Evolutionary conservation across 768 basidiomycete genomes (phyloP).

Genomic region (Vararia minispora): DNA sequence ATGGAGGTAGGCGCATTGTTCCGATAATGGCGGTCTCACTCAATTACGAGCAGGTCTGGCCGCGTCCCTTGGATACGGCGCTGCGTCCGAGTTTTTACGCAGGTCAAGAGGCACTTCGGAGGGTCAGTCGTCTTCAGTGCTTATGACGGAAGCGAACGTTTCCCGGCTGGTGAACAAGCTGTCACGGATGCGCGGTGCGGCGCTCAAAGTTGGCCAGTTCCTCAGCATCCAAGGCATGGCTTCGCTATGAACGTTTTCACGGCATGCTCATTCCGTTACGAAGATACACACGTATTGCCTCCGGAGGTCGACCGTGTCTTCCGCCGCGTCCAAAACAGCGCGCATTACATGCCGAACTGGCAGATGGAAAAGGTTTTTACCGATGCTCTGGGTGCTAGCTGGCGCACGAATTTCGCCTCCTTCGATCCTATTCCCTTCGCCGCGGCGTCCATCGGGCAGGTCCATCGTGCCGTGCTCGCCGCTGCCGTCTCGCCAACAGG

Average conservation of each 20-base stretch:
- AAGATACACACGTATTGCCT: slow-evolving; percentile 84
- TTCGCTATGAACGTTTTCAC: background rate
- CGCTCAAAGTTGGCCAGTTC: slow-evolving; percentile 94
- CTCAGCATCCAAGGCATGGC: slow-evolving; percentile 80
- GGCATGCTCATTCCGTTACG: background rate
- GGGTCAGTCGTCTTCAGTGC: slow-evolving; percentile 35
- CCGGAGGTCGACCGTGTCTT: slow-evolving; percentile 84
- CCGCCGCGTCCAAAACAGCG: slow-evolving; percentile 84
- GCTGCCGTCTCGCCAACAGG: slow-evolving; percentile 42
- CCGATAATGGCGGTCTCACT: background rate
- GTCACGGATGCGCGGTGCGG: slow-evolving; percentile 94
- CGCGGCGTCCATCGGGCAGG: slow-evolving; percentile 95
- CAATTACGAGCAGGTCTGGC: slow-evolving; percentile 56
- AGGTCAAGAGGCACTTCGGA: slow-evolving; percentile 39
- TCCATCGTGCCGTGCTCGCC: slow-evolving; percentile 65
- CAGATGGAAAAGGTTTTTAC: slow-evolving; percentile 88
- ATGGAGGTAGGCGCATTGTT: slow-evolving; percentile 54
- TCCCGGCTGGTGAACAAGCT: slow-evolving; percentile 84
- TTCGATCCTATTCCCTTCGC: slow-evolving; percentile 88
- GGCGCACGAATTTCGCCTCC: slow-evolving; percentile 56
- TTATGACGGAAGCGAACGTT: slow-evolving; percentile 89
- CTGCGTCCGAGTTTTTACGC: slow-evolving; percentile 76
- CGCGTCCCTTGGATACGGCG: slow-evolving; percentile 80
- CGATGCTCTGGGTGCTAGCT: slow-evolving; percentile 62
- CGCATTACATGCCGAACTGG: slow-evolving; percentile 99